Conservation (phyloP, 148 eudicot genomes). For the Dianthus caryophyllus region DNA sequence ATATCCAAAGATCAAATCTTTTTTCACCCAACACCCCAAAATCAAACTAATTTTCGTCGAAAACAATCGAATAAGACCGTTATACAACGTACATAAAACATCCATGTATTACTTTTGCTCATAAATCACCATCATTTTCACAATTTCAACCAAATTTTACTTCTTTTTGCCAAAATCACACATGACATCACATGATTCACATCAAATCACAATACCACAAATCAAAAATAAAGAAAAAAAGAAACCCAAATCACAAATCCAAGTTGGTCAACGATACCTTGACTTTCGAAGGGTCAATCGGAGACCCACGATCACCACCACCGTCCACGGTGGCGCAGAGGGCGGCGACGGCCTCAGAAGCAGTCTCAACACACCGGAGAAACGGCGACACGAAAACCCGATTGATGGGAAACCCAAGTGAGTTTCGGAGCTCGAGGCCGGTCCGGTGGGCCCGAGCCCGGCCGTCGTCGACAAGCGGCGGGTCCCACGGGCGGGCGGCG, state of each 20-base stretch:
- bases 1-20: not conserved
- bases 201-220: not conserved
- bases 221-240: too few relatives aligned
- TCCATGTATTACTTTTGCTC: too few relatives aligned
- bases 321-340: conserved; percentile 40
- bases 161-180: not conserved
- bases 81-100: too few relatives aligned
- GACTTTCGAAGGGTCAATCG: conserved; percentile 49
- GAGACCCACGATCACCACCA: conserved; percentile 28
- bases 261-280: too few relatives aligned
- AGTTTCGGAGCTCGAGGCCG: conserved; percentile 40
- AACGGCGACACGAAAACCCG: conserved; percentile 83
- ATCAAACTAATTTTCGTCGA: not conserved
- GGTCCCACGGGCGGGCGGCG: conserved; percentile 86
- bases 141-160: too few relatives aligned
- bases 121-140: too few relatives aligned
- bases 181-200: too few relatives aligned
- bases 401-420: conserved; percentile 57
- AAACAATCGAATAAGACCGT: too few relatives aligned
- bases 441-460: conserved; percentile 43
- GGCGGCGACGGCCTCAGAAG: conserved; percentile 54
- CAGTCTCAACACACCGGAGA: conserved; percentile 73
- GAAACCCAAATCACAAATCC: too few relatives aligned
- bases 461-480: conserved; percentile 59
- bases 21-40: not conserved